phyloP scores from a whole-genome alignment of 148 eudicot genomes.

The Polygonum maritimum region DNA sequence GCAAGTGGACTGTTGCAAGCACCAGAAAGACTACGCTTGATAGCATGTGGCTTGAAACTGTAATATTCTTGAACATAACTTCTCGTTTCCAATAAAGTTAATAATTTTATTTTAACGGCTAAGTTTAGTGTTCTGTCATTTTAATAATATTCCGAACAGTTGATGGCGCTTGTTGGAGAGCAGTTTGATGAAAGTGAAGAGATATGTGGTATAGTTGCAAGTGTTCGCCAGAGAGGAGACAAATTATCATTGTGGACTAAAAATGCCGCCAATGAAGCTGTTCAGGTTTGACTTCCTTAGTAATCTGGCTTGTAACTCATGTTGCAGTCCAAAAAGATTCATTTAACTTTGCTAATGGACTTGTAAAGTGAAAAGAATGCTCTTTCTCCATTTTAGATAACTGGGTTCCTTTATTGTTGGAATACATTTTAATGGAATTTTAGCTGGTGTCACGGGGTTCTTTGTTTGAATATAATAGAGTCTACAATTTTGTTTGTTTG shows the following conservation, averaged over 20 bases:
- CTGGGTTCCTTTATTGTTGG: not conserved
- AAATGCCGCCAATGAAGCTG: slow-evolving; percentile 82
- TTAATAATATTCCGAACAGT: slow-evolving; percentile 28
- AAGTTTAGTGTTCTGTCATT: not conserved
- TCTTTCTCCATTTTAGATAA: not conserved
- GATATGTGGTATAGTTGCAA: slow-evolving; percentile 94
- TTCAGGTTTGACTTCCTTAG: slow-evolving; percentile 46
- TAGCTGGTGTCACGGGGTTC: not conserved
- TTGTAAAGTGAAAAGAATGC: not conserved
- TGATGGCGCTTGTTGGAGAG: slow-evolving; percentile 95
- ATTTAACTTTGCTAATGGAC: not conserved
- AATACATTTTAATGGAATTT: not conserved
- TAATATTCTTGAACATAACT: slow-evolving; percentile 17
- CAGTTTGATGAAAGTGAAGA: slow-evolving; percentile 90
- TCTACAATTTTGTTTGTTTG: not conserved
- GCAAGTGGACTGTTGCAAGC: slow-evolving; percentile 78
- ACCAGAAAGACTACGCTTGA: slow-evolving; percentile 60
- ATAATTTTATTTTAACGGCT: not conserved
- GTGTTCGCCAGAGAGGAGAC: slow-evolving; percentile 77
- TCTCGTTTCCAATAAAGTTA: not conserved
- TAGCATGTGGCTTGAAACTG: slow-evolving; percentile 93
- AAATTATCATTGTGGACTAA: slow-evolving; percentile 88
- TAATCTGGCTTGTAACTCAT: not conserved
- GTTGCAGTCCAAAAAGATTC: not conserved
- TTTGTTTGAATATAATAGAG: not conserved